Percentiles rank a stretch among this genome's conserved stretches.
phyloP scores from a whole-genome alignment of 352 stramenopile genomes.

The Detonula confervacea region DNA sequence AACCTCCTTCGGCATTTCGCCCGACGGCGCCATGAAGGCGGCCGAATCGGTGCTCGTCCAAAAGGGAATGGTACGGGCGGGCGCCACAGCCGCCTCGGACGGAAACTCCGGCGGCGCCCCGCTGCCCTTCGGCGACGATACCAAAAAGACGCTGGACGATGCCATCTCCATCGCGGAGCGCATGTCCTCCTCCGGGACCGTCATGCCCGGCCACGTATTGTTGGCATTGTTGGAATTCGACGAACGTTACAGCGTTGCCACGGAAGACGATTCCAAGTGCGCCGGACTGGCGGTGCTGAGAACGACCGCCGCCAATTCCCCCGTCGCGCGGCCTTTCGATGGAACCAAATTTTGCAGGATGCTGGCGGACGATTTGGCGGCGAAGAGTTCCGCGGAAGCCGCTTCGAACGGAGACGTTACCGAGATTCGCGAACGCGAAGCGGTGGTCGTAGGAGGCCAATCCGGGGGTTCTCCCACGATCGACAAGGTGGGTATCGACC shows the following conservation, averaged over 20 bases:
- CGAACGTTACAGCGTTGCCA: slow-evolving; percentile 59
- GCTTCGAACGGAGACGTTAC: slow-evolving; percentile 11
- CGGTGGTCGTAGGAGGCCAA: slow-evolving; percentile 49
- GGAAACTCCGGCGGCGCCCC: too few relatives aligned
- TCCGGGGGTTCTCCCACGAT: slow-evolving; percentile 58
- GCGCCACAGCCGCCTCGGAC: too few relatives aligned
- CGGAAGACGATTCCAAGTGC: slow-evolving; percentile 44
- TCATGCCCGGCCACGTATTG: slow-evolving; percentile 76
- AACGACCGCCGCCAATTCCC: slow-evolving; percentile 41
- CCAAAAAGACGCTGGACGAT: slow-evolving; percentile 64
- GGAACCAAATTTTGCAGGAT: slow-evolving; percentile 65
- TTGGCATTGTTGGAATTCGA: slow-evolving; percentile 78
- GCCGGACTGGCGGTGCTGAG: slow-evolving; percentile 57
- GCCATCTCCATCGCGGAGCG: slow-evolving; percentile 62
- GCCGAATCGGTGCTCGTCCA: slow-evolving; percentile 16
- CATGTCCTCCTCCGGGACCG: slow-evolving; percentile 54
- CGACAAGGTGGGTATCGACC: slow-evolving; percentile 68
- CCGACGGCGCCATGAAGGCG: slow-evolving; percentile 35
- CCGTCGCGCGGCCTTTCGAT: slow-evolving; percentile 54
- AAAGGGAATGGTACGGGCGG: background rate
- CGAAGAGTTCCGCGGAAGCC: slow-evolving; percentile 35
- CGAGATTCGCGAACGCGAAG: slow-evolving; percentile 59
- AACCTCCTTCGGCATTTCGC: slow-evolving; percentile 44
- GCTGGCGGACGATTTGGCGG: slow-evolving; percentile 66
- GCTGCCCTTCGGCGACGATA: slow-evolving; percentile 67